Conservation (phyloP, 2,329 filamentous ascomycete species). For the Xylariomycetidae sp. region DNA sequence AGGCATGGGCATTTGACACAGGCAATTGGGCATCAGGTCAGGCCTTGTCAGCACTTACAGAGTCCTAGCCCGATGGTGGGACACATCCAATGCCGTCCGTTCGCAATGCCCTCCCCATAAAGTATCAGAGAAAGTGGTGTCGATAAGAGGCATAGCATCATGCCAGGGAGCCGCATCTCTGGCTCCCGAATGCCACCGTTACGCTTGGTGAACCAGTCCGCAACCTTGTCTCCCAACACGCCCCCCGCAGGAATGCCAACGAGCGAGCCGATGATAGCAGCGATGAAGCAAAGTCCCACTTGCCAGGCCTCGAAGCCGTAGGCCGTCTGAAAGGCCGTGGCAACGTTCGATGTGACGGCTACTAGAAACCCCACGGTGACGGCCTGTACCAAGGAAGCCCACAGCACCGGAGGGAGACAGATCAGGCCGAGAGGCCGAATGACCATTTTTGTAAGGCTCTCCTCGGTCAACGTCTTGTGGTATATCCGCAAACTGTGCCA, state of each 20-base stretch:
- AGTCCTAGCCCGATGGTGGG: constrained; percentile 49
- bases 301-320: constrained; percentile 38
- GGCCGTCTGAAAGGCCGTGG: constrained; percentile 33
- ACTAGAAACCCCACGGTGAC: constrained; percentile 51
- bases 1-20: too few relatives aligned
- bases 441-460: constrained; percentile 41
- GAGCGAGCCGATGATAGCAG: constrained; percentile 40
- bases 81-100: constrained; percentile 47
- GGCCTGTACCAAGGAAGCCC: constrained; percentile 48
- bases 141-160: constrained; percentile 44
- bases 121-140: constrained; percentile 40
- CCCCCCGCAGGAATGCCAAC: constrained; percentile 46
- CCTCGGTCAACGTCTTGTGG: constrained; percentile 34
- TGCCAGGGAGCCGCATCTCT: constrained; percentile 53
- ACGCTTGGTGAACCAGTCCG: constrained; percentile 41
- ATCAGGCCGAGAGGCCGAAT: constrained; percentile 44
- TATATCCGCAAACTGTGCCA: constrained; percentile 34
- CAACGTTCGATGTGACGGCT: constrained; percentile 48
- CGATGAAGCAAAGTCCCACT: constrained; percentile 45
- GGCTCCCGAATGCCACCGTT: constrained; percentile 53
- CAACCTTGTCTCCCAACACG: constrained; percentile 38
- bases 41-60: constrained; percentile 37
- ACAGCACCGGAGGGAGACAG: constrained; percentile 45
- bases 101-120: constrained; percentile 41
- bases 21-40: too few relatives aligned